These are phyloP conservation scores for Catenaria anguillulae DNA, from an alignment of 371 early-diverging fungal genomes.

Conservation along the genomic window DNA sequence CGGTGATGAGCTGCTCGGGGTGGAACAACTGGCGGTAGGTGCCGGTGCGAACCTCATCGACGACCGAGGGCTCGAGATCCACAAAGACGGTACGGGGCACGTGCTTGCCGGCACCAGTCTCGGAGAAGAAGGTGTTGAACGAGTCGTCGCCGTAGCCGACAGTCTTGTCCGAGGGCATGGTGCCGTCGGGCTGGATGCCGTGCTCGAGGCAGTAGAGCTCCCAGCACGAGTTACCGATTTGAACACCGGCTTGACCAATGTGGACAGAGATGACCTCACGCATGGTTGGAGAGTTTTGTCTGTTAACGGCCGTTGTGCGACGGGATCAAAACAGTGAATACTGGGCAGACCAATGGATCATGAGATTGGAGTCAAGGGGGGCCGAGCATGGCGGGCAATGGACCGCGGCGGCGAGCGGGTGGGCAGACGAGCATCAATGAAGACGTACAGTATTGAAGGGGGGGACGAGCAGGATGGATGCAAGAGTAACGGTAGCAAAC, in stretches of 20 bases:
- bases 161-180: slow-evolving; percentile 60
- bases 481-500: no score
- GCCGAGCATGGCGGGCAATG: no score
- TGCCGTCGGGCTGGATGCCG: slow-evolving; percentile 94
- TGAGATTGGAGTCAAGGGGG: no score
- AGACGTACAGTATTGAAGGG: no score
- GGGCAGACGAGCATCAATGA: no score
- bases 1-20: slow-evolving; percentile 95
- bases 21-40: slow-evolving; percentile 95
- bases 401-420: no score
- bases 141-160: slow-evolving; percentile 60
- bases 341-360: no score
- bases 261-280: slow-evolving; percentile 97
- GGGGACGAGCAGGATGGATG: no score
- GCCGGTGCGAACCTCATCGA: slow-evolving; percentile 92
- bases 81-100: slow-evolving; percentile 98
- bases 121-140: slow-evolving; percentile 90
- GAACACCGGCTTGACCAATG: slow-evolving; percentile 98
- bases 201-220: slow-evolving; percentile 98
- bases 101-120: slow-evolving; percentile 95
- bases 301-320: no score
- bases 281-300: slow-evolving; percentile 34
- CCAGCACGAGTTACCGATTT: slow-evolving; percentile 99
- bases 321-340: no score
- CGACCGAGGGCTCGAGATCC: slow-evolving; percentile 94